phyloP scores from a whole-genome alignment of 2,329 filamentous ascomycete genomes.

The Talaromyces sp. region DNA sequence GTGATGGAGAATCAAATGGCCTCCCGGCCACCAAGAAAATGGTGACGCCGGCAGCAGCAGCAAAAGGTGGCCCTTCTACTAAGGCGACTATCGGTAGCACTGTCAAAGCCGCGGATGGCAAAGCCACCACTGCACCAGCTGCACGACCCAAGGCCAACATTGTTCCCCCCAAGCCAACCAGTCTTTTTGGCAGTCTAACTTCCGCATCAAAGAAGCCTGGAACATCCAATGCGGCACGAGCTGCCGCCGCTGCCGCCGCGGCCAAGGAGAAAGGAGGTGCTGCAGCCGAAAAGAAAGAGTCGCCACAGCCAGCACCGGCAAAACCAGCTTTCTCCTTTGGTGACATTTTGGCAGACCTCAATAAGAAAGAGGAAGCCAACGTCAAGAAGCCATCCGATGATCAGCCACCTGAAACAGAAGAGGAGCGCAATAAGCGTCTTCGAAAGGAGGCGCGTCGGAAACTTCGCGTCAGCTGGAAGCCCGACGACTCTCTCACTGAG shows the following conservation, averaged over 20 bases:
- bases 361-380: slow-evolving; percentile 53
- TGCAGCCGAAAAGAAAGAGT: slow-evolving; percentile 33
- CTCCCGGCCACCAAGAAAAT: slow-evolving; percentile 36
- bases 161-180: slow-evolving; percentile 40
- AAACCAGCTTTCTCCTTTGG: slow-evolving; percentile 46
- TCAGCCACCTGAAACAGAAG: slow-evolving; percentile 53
- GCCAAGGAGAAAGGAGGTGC: slow-evolving; percentile 29
- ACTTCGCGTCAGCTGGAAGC: slow-evolving; percentile 57
- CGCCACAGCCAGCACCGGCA: slow-evolving; percentile 24
- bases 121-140: slow-evolving; percentile 24
- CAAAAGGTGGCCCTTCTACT: slow-evolving; percentile 25
- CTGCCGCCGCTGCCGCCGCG: slow-evolving; percentile 38
- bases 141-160: slow-evolving; percentile 36
- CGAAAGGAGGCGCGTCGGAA: slow-evolving; percentile 58
- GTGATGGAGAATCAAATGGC: slow-evolving; percentile 34
- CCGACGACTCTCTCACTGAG: slow-evolving; percentile 52
- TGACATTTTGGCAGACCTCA: slow-evolving; percentile 46
- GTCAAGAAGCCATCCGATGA: slow-evolving; percentile 49
- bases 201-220: slow-evolving; percentile 48
- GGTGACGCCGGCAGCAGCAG: slow-evolving; percentile 28
- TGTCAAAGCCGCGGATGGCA: slow-evolving; percentile 30
- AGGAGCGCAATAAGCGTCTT: slow-evolving; percentile 55
- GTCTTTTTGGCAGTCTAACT: slow-evolving; percentile 43
- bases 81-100: slow-evolving; percentile 21
- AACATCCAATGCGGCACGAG: slow-evolving; percentile 46